Conservation (phyloP, 768 basidiomycete species). For the Podaxis mareebaensis region DNA sequence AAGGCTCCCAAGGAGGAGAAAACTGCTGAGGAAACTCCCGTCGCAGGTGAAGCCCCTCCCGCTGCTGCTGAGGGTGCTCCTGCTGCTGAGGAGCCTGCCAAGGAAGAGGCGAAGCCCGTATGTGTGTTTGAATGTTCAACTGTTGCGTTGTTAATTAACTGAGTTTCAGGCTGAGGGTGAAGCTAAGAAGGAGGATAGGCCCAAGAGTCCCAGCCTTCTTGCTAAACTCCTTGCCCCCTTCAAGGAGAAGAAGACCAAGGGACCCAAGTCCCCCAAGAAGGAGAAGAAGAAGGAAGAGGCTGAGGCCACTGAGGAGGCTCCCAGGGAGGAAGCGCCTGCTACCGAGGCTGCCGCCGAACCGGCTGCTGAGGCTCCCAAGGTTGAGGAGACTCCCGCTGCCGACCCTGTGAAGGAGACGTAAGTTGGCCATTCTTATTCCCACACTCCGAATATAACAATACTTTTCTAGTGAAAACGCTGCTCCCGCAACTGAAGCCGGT, state of each 20-base stretch:
- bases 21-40: conserved; percentile 22
- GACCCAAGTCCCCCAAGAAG: conserved; percentile 78
- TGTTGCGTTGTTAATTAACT: conserved; percentile 13
- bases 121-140: conserved; percentile 18
- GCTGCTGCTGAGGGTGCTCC: conserved; percentile 23
- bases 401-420: conserved; percentile 77
- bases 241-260: conserved; percentile 74
- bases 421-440: conserved; percentile 26
- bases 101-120: conserved; percentile 46
- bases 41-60: conserved; percentile 24
- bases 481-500: conserved; percentile 35
- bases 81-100: conserved; percentile 31
- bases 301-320: conserved; percentile 42
- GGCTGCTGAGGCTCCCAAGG: conserved; percentile 41
- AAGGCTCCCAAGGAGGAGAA: conserved; percentile 31
- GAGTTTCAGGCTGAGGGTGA: conserved; percentile 45
- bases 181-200: conserved; percentile 75
- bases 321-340: conserved; percentile 47
- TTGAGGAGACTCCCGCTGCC: conserved; percentile 43
- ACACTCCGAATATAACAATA: conserved; percentile 4
- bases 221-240: conserved; percentile 79
- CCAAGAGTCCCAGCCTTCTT: conserved; percentile 79
- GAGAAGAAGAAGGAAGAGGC: conserved; percentile 81
- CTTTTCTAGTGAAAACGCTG: conserved; percentile 30
- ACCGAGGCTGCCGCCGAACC: conserved; percentile 38